These are phyloP conservation scores for Calonectria honghensis DNA, from an alignment of 2,329 filamentous ascomycete genomes.

Conservation along the genomic window DNA sequence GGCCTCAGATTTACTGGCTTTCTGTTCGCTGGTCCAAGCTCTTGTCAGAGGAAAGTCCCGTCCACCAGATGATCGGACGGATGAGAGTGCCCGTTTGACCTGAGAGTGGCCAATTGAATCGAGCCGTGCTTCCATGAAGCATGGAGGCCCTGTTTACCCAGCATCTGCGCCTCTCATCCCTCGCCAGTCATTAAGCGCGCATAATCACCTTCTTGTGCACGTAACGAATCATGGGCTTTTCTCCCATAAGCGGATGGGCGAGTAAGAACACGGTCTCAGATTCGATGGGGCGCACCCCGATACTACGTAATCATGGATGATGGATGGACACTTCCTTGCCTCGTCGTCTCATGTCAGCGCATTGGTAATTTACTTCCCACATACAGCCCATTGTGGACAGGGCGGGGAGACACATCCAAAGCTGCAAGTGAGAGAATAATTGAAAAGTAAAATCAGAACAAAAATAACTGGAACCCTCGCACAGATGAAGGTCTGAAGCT, in stretches of 20 bases:
- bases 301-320: slow-evolving; percentile 32
- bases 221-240: background rate
- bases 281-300: slow-evolving; percentile 1
- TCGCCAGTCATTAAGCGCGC: slow-evolving; percentile 23
- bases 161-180: slow-evolving; percentile 3
- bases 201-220: slow-evolving; percentile 2
- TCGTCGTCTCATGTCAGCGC: slow-evolving; percentile 33
- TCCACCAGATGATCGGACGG: slow-evolving; percentile 8
- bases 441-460: background rate
- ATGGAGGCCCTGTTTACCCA: background rate
- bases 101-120: background rate
- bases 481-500: background rate
- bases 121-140: background rate
- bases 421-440: slow-evolving; percentile 5
- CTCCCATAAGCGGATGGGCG: slow-evolving; percentile 1
- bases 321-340: slow-evolving; percentile 26
- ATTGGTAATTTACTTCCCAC: slow-evolving; percentile 31
- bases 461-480: background rate
- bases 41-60: slow-evolving; percentile 30
- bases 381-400: background rate
- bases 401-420: background rate
- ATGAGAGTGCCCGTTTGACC: background rate
- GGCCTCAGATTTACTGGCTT: background rate
- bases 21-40: slow-evolving; percentile 24
- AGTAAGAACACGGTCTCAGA: slow-evolving; percentile 18